Evolutionary conservation across 805 yeast species (phyloP), one percentile per base, ranked within the genome.

Genomic region (Candida mattraensis): DNA sequence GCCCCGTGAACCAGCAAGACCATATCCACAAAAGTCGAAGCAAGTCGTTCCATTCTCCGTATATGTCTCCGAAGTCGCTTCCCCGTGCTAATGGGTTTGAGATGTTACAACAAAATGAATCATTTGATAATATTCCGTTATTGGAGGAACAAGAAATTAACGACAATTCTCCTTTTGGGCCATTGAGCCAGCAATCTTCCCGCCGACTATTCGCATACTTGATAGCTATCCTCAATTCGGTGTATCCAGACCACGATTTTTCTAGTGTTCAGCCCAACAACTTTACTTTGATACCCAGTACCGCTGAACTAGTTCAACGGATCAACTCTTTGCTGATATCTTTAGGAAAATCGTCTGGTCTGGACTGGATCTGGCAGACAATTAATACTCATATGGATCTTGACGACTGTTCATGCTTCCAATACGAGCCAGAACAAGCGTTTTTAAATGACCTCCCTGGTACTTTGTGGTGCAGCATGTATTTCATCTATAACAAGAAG

Each of bases 231-330:
- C 69, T 93, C 35, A 93, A 93, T 59, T 85, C 94, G 6, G 82
- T 94, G 4, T 91, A 86, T 56, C 98, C 99, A 0, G 99, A 93
- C 58, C 96, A 93, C 54, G 99, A 93, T 56, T 93, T 91, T 52
- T 75, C 94, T 9, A 74, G 83, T 17, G 73, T 93, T 44, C 87
- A 86, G 54, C 99, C 99, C 2, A 69, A 69, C 13, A 82, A 79
- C 58, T 84, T 84, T 60, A 63, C 69, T 25, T 74, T 85, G n/a
- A 75, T 76, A 5, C 68, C 65, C 15, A 70, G 75, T 29, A 27
- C 62, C 1, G 38, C 58, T 56, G 77, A 69, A 38, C 72, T 78
- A 47, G 76, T 77, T 40, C 70, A 80, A 19, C 76, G 80, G 36
- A 81, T 93, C 53, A 87, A 88, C 58, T 86, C 87, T 48, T 69